phyloP scores from a whole-genome alignment of 2,329 filamentous ascomycete species.

The Eutypa lata region DNA sequence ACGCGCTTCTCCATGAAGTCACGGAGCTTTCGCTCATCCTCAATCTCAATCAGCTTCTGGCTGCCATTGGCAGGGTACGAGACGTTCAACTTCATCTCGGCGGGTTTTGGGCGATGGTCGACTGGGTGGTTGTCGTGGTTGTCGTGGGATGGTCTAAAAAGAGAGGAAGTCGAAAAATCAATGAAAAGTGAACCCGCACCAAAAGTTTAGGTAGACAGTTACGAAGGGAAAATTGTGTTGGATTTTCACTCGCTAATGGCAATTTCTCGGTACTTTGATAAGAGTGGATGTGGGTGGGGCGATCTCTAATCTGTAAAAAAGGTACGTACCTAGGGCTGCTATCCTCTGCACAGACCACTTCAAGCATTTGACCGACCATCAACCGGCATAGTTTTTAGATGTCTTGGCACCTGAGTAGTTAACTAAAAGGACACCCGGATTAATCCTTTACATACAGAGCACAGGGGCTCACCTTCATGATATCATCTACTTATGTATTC shows the following conservation, averaged over 20 bases:
- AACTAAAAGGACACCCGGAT: too few species aligned
- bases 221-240: conserved; percentile 15
- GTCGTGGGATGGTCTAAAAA: conserved; percentile 20
- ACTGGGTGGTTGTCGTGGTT: conserved; percentile 14
- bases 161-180: conserved; percentile 24
- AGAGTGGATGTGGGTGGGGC: neutral
- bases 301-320: neutral
- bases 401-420: too few species aligned
- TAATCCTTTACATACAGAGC: too few species aligned
- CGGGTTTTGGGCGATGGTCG: conserved; percentile 34
- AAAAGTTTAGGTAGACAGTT: conserved; percentile 12
- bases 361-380: too few species aligned
- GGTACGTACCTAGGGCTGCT: too few species aligned
- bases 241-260: conserved; percentile 30
- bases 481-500: too few species aligned
- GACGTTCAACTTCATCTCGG: conserved; percentile 73
- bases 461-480: too few species aligned
- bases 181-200: conserved; percentile 16
- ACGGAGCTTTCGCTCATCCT: conserved; percentile 99
- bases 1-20: conserved; percentile 98
- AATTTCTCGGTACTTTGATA: conserved; percentile 17
- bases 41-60: conserved; percentile 98
- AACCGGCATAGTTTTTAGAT: too few species aligned
- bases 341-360: too few species aligned
- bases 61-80: conserved; percentile 98